Base-by-base conservation (phyloP, 163 green algal species). In the Chloromonas sp. region DNA sequence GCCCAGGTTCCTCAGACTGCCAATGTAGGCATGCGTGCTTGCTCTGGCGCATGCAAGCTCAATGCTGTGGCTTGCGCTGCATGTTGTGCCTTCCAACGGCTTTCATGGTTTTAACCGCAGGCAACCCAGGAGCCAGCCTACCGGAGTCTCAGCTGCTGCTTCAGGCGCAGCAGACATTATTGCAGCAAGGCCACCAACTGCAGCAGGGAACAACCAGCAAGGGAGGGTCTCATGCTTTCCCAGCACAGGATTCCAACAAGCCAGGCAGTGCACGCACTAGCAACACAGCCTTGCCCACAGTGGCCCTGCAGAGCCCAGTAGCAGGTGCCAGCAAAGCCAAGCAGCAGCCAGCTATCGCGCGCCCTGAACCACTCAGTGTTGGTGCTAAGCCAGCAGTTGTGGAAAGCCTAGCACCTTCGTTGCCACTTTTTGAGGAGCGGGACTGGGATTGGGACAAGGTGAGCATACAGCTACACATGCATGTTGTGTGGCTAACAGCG, bases 361-460 rank as follows among this genome's bases (percentile, higher is more conserved):
- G 36, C 36, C 36, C 36, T 36, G 36, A 36, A 36, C 36, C 36
- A 36, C 36, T 36, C 36, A 36, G 36, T 36, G 36, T 36, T 36
- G 36, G 36, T 36, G 36, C 36, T 36, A 36, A 36, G 36, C 36
- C 36, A 36, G 36, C 36, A 36, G 36, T 36, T 36, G 36, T 36
- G 36, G 36, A 36, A 36, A 36, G 36, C 36, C 36, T 36, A 36
- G 36, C 36, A 36, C 36, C 36, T 36, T 36, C 36, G 36, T 36
- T 87, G 1, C 84, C 85, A 59, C 78, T 94, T 59, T 92, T 86
- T 0, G 86, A 90, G 1, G 91, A 94, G 85, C 87, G 89, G 80
- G 88, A 90, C 58, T 94, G 91, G 91, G 89, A 94, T 60, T 81
- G 80, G 61, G 85, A 87, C 85, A 89, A 87, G 84, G 87, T 82